Percentiles rank a stretch among this genome's conserved stretches.
phyloP scores from a whole-genome alignment of 345 rosid species.

The Linum trigynum region DNA sequence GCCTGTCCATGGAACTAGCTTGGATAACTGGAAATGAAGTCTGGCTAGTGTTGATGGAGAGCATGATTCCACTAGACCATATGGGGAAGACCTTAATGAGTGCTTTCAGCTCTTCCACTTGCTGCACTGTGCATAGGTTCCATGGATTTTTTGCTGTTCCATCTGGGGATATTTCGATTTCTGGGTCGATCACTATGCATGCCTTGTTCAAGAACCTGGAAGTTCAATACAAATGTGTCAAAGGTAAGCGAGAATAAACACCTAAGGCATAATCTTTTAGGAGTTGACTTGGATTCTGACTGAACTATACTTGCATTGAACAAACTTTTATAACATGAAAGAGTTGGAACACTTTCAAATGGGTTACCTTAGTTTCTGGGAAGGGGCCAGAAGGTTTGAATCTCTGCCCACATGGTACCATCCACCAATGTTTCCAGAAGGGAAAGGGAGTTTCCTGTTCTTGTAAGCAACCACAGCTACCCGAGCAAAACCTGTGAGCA shows the following conservation, averaged over 20 bases:
- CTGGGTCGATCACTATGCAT: slow-evolving; percentile 40
- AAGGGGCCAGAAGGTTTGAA: slow-evolving; percentile 35
- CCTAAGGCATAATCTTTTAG: neutral
- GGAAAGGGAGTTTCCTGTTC: slow-evolving; percentile 41
- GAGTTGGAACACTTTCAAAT: neutral
- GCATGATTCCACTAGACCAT: slow-evolving; percentile 68
- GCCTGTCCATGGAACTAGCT: slow-evolving; percentile 66
- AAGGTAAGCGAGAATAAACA: neutral
- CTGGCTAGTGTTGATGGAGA: slow-evolving; percentile 56
- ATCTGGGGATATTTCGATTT: slow-evolving; percentile 39
- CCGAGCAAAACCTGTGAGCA: slow-evolving; percentile 44
- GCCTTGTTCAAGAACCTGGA: slow-evolving; percentile 67
- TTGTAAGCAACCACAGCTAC: slow-evolving; percentile 34
- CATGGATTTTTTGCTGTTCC: slow-evolving; percentile 61
- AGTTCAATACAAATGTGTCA: neutral
- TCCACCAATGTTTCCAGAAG: slow-evolving; percentile 25
- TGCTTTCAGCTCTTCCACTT: slow-evolving; percentile 78
- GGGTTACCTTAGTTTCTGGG: slow-evolving; percentile 3
- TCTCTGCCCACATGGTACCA: slow-evolving; percentile 42
- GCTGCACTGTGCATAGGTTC: slow-evolving; percentile 65
- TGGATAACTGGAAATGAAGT: slow-evolving; percentile 52
- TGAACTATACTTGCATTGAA: neutral
- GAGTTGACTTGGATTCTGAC: too few species aligned
- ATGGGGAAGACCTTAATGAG: slow-evolving; percentile 52
- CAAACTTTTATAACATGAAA: neutral